Evolutionary conservation across 139 green algal species (phyloP), one percentile per base, ranked within the genome.

Genomic region (Choricystis sp.): DNA sequence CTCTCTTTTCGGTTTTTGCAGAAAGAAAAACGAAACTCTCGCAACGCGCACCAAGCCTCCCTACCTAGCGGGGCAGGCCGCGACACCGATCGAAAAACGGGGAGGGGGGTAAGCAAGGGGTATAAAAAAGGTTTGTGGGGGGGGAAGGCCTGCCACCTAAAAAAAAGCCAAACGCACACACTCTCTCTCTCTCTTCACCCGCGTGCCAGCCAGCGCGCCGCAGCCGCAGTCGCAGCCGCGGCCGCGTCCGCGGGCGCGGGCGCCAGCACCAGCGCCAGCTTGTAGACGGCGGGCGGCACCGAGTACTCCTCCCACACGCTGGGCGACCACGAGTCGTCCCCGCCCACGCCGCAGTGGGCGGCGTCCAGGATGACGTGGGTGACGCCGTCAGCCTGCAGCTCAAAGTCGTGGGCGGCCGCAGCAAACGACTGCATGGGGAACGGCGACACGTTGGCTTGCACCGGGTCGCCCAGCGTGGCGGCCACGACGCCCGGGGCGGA

Each of bases 321-420:
- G 1, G 91, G 91, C 31, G 71, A 88, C 91, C 91, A 97, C 69
- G 76, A 89, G 78, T 97, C 89, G 74, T 97, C 91, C 1, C 91
- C 91, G 20, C 91, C 91, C 21, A 96, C 76, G 0, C 91, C 91
- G 86, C 97, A 97, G 71, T 95, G 85, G 1, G 59, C 56, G 27
- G 78, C 69, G 66, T 97, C 91, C 65, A 97, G 29, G 63, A 91
- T 78, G 59, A 97, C 58, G 63, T 91, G 75, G 20, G 66, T 77
- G 29, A 60, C 63, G 26, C 52, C 52, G 25, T 76, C 62, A 4
- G 67, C 48, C 28, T 71, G 9, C 31, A 91, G 65, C 59, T 95
- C 81, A 31, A 85, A 70, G 27, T 89, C 66, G 63, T 95, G 87
- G 49, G 61, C 72, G 0, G 86, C 81, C 1, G 57, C 62, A 16